Evolutionary conservation across 1,284 basidiomycete species (phyloP), one percentile per base, ranked within the genome.

Genomic region (Tausonia pullulans): DNA sequence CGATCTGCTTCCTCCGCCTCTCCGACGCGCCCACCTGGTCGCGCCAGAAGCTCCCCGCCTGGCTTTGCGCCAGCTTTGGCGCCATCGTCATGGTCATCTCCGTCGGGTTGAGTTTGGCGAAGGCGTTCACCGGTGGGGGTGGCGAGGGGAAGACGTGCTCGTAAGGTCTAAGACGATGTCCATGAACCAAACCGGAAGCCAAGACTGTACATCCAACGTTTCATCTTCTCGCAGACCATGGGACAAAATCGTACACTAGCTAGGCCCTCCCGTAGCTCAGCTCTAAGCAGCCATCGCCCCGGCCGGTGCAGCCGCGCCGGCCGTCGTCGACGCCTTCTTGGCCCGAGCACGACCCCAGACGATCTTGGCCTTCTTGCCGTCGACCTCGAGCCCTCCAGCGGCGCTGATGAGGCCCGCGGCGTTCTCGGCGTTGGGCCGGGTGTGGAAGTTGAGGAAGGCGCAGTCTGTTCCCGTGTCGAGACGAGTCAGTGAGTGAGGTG

Each of bases 361-460:
- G 9, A 97, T 82, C 58, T 82, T 79, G 8, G 88, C 83, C 62
- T 81, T 81, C 71, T 87, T 84, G 1, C 85, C 88, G 44, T 88
- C 86, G 51, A 97, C 79, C 70, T 93, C 88, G 39, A 98, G 80
- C 3, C 93, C 94, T 67, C 86, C 84, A 13, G 75, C 74, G 4
- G 72, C 71, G 3, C 89, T 83, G 83, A 94, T 90, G 8, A 87
- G 86, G 69, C 87, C 82, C 0, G 94, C 94, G 0, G 90, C 92
- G 7, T 79, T 77, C 75, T 99, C 96, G 11, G 96, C 94, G 14
- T 83, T 80, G 2, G 80, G 73, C 43, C 96, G 82, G 64, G 87
- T 84, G 67, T 81, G 84, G 78, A 98, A 98, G 75, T 97, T 97
- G 66, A 98, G 82, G 75, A 99, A 99, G 0, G 95, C 95, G 76